A percentile compares a stretch with the other conserved stretches of the same genome.
Evolutionary conservation across 2,329 filamentous ascomycete species (phyloP).

Genomic region (Ophiostoma angusticollis): DNA sequence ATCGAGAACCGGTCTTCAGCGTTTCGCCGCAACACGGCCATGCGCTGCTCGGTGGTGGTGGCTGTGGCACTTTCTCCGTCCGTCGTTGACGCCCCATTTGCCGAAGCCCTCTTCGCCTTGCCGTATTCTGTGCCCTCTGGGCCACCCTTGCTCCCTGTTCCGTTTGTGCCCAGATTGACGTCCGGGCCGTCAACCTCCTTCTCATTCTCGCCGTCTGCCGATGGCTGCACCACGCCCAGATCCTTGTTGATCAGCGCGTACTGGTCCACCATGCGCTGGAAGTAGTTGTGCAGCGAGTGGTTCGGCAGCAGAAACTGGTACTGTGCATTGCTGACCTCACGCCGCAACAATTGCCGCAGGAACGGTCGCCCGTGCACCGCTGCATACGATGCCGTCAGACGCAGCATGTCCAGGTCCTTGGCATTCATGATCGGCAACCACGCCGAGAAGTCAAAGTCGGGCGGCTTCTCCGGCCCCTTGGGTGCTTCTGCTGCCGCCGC

Average conservation of each 20-base stretch:
- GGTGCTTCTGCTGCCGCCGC: conserved; percentile 41
- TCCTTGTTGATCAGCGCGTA: conserved; percentile 60
- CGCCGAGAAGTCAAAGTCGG: conserved; percentile 84
- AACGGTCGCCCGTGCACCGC: conserved; percentile 87
- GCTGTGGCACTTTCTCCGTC: no score
- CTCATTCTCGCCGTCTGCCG: no score
- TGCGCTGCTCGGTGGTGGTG: no score
- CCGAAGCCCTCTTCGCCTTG: not conserved
- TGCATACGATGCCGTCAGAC: conserved; percentile 77
- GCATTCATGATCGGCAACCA: conserved; percentile 96
- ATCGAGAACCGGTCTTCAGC: conserved; percentile 68
- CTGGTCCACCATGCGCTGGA: conserved; percentile 83
- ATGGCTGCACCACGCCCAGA: no score
- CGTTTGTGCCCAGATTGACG: no score
- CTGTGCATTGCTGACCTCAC: conserved; percentile 81
- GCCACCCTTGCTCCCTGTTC: not conserved
- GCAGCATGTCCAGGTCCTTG: conserved; percentile 66
- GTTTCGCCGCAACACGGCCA: conserved; percentile 61
- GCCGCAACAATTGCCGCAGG: conserved; percentile 78
- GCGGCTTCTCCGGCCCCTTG: conserved; percentile 70
- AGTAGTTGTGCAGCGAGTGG: conserved; percentile 93
- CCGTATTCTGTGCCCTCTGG: not conserved
- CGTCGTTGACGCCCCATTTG: no score
- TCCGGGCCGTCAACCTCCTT: no score
- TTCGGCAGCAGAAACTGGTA: conserved; percentile 94